These are phyloP conservation scores for Posidonia oceanica DNA, from an alignment of 116 monocot genomes.

Conservation along the genomic window DNA sequence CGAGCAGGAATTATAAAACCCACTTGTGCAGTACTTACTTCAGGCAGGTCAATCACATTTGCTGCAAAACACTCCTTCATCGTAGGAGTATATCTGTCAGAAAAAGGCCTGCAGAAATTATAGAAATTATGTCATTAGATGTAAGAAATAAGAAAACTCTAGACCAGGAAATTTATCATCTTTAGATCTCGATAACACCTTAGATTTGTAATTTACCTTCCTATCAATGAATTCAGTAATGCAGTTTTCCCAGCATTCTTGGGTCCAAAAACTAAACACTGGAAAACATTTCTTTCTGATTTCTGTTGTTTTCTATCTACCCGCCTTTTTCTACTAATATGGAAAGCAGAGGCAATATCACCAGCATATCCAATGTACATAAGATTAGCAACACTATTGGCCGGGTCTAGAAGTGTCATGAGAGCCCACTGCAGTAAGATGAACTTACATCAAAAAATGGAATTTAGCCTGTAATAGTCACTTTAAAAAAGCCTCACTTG, in stretches of 20 bases:
- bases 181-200: too few species aligned
- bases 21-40: constrained; percentile 31
- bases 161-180: too few species aligned
- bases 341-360: constrained; percentile 72
- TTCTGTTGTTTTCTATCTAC: constrained; percentile 69
- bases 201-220: constrained; percentile 14
- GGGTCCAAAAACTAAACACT: constrained; percentile 95
- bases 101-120: constrained; percentile 36
- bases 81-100: constrained; percentile 58
- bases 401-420: constrained; percentile 93
- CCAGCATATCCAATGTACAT: constrained; percentile 77
- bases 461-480: too few species aligned
- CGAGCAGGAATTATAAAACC: too few species aligned
- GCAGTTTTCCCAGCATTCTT: constrained; percentile 80
- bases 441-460: background rate
- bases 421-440: constrained; percentile 65
- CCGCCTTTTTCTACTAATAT: constrained; percentile 59
- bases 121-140: too few species aligned
- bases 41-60: constrained; percentile 64
- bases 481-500: too few species aligned
- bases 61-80: constrained; percentile 52
- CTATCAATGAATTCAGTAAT: constrained; percentile 60
- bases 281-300: constrained; percentile 63
- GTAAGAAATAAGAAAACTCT: too few species aligned
- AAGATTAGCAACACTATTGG: constrained; percentile 60